Evolutionary conservation across 495 filamentous ascomycete species (phyloP).

Genomic region (Tuber magnatum): DNA sequence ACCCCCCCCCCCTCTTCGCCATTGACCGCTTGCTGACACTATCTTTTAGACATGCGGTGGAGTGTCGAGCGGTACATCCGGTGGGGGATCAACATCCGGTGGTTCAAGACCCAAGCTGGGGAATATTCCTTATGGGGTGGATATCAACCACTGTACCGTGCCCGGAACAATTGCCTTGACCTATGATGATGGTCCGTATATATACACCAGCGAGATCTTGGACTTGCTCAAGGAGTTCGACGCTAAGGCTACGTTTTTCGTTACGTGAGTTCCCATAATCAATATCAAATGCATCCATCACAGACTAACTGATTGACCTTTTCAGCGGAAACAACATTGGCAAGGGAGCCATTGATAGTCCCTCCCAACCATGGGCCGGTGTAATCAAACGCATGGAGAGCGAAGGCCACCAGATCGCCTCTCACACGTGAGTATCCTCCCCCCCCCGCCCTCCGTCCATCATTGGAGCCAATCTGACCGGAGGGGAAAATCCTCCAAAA

Average conservation of each 20-base stretch:
- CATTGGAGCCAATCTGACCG: constrained; percentile 33
- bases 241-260: constrained; percentile 68
- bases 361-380: constrained; percentile 2
- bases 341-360: constrained; percentile 48
- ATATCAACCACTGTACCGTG: constrained; percentile 9
- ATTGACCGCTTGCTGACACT: neutral
- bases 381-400: constrained; percentile 31
- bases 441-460: neutral
- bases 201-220: constrained; percentile 64
- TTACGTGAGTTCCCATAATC: constrained; percentile 44
- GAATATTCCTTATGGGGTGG: constrained; percentile 6
- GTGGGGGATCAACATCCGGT: constrained; percentile 9
- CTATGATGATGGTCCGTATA: constrained; percentile 47
- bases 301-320: neutral
- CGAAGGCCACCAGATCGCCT: constrained; percentile 36
- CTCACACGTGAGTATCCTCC: constrained; percentile 36
- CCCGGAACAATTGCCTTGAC: constrained; percentile 44
- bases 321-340: constrained; percentile 56
- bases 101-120: constrained; percentile 8
- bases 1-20: neutral
- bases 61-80: neutral
- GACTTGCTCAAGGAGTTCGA: constrained; percentile 51
- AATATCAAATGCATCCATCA: neutral
- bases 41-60: neutral
- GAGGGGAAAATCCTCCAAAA: neutral